A percentile compares a stretch with the other conserved stretches of the same genome.
Evolutionary conservation across 164 flowering plant species (phyloP).

Genomic region (Echeveria elegans): DNA sequence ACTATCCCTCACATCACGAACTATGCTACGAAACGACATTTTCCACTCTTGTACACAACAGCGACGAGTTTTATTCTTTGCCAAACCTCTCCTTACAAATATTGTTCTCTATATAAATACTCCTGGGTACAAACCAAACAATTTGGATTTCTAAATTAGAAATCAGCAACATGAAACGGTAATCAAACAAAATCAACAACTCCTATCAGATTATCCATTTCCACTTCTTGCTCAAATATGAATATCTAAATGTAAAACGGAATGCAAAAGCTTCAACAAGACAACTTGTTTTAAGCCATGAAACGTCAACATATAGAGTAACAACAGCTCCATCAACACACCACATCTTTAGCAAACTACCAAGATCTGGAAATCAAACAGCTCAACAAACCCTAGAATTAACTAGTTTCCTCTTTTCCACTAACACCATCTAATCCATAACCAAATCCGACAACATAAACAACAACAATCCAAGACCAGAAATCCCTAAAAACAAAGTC

Average conservation of each 20-base stretch:
- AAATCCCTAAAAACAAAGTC: neutral
- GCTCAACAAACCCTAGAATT: neutral
- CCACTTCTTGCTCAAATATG: neutral
- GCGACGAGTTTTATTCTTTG: neutral
- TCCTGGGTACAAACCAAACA: neutral
- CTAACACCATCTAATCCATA: neutral
- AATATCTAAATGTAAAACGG: neutral
- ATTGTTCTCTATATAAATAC: neutral
- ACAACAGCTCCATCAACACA: neutral
- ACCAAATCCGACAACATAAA: too few species aligned
- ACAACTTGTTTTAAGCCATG: neutral
- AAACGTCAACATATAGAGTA: too few species aligned
- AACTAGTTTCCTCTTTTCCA: too few species aligned
- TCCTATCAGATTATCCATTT: neutral
- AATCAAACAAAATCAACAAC: neutral
- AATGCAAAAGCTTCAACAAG: neutral
- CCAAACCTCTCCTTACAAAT: neutral
- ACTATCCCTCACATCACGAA: slow-evolving; percentile 3
- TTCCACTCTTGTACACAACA: neutral
- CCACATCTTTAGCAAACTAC: too few species aligned
- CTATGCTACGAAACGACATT: slow-evolving; percentile 5
- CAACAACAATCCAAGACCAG: neutral
- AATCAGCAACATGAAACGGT: too few species aligned
- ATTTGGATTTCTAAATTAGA: too few species aligned
- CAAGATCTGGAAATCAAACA: neutral